A percentile compares a stretch with the other conserved stretches of the same genome.
Evolutionary conservation across 495 filamentous ascomycete species (phyloP).

Genomic region (Daldinia caldariorum): DNA sequence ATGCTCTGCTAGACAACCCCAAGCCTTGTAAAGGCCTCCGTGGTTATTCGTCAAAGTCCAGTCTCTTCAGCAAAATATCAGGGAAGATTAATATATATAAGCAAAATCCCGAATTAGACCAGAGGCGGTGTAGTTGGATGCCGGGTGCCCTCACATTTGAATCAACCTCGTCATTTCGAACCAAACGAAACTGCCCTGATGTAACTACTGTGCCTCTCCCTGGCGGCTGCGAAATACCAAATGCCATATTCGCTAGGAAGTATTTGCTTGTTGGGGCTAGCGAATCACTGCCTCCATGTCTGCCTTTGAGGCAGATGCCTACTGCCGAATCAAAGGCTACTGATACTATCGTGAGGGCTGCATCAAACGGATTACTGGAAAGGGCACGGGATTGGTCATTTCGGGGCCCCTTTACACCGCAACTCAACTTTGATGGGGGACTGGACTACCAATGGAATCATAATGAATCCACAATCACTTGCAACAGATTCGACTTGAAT

Average conservation of each 20-base stretch:
- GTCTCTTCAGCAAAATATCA: slow-evolving; percentile 33
- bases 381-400: slow-evolving; percentile 43
- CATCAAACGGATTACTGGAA: slow-evolving; percentile 46
- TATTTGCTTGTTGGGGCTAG: slow-evolving; percentile 46
- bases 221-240: slow-evolving; percentile 40
- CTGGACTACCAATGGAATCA: slow-evolving; percentile 49
- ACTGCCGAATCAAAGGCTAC: slow-evolving; percentile 50
- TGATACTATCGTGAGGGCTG: slow-evolving; percentile 55
- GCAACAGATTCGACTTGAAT: slow-evolving; percentile 33
- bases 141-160: slow-evolving; percentile 34
- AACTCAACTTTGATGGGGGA: slow-evolving; percentile 49
- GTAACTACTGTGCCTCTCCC: slow-evolving; percentile 33
- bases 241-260: slow-evolving; percentile 49
- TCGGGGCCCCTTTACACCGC: slow-evolving; percentile 48
- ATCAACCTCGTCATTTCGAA: slow-evolving; percentile 22
- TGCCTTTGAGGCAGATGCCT: slow-evolving; percentile 44
- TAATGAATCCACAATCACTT: slow-evolving; percentile 19
- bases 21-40: slow-evolving; percentile 31
- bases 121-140: slow-evolving; percentile 42
- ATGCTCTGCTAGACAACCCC: slow-evolving; percentile 23
- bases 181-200: slow-evolving; percentile 28
- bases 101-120: slow-evolving; percentile 22
- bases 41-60: slow-evolving; percentile 28
- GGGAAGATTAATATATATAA: slow-evolving; percentile 23
- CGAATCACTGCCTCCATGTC: slow-evolving; percentile 34